Evolutionary conservation across 2,329 filamentous ascomycete genomes (phyloP), one percentile per base, ranked within the genome.

Genomic region (Metarhizium rileyi): DNA sequence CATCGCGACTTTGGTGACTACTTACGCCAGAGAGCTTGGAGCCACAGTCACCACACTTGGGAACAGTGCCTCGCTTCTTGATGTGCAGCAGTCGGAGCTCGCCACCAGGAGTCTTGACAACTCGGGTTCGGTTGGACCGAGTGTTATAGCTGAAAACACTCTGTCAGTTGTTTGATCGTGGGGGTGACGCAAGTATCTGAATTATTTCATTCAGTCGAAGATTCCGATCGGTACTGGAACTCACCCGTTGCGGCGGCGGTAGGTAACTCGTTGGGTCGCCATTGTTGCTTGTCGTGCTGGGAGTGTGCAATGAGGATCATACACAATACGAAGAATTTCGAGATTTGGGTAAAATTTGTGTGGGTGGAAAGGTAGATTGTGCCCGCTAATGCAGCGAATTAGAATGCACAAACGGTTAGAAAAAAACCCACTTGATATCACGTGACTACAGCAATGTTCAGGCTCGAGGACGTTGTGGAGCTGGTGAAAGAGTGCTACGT

Each of bases 21-120:
- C 90, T 86, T 88, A 98, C 90, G 75, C 93, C 93, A 70, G 89
- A 83, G 68, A 98, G 86, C 81, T 97, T 97, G 78, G 83, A 83
- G 70, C 93, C 93, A 71, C 94, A 98, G 82, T 98, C 93, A 82
- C 94, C 88, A 73, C 93, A 98, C 83, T 98, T 98, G 70, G 93
- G 93, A 59, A 90, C 87, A 71, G 90, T 95, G 65, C 90, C 93
- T 73, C 85, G 87, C 89, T 98, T 98, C 87, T 97, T 97, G 81
- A 96, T 90, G 86, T 98, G 91, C 66, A 97, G 87, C 71, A 95
- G 85, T 73, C 93, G 85, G 68, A 95, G 84, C 73, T 91, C 83
- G 72, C 93, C 93, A 73, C 93, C 94, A 63, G 94, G 93, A 62
- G 93, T 98, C 83, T 93, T 93, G 75, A 95, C 74, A 68, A 94